Evolutionary conservation across 371 early-diverging fungal genomes (phyloP).

Genomic region (Mucor sp.): DNA sequence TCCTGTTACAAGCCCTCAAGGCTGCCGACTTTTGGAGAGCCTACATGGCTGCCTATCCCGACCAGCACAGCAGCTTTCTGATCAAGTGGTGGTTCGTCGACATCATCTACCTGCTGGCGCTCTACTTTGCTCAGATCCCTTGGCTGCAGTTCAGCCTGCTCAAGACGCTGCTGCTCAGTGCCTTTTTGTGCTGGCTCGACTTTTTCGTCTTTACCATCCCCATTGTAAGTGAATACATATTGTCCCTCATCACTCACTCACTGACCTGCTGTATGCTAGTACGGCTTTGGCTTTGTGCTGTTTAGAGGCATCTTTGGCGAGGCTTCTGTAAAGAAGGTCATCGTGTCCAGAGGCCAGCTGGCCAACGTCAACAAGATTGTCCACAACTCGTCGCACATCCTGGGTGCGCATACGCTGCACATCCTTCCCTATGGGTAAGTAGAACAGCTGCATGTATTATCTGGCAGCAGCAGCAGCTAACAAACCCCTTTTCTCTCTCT

Average conservation of each 20-base stretch:
- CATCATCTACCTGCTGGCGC: slow-evolving; percentile 24
- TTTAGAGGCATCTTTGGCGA: slow-evolving; percentile 15
- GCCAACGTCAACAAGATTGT: slow-evolving; percentile 47
- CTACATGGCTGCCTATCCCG: slow-evolving; percentile 32
- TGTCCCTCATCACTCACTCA: too few relatives aligned
- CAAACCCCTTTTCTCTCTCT: not conserved
- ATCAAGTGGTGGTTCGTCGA: slow-evolving; percentile 42
- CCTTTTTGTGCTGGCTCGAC: slow-evolving; percentile 20
- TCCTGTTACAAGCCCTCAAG: slow-evolving; percentile 37
- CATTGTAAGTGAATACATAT: slow-evolving; percentile 21
- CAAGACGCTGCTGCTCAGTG: slow-evolving; percentile 29
- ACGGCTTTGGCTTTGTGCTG: slow-evolving; percentile 6
- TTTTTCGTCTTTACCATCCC: slow-evolving; percentile 34
- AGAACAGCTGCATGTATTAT: too few relatives aligned
- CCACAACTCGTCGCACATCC: slow-evolving; percentile 43
- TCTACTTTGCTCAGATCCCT: slow-evolving; percentile 45
- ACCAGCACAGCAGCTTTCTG: slow-evolving; percentile 25
- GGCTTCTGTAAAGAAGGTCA: slow-evolving; percentile 34
- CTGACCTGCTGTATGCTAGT: not conserved
- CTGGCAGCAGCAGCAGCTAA: not conserved
- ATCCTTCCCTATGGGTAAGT: slow-evolving; percentile 53
- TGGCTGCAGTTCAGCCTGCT: slow-evolving; percentile 47
- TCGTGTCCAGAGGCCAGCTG: slow-evolving; percentile 42
- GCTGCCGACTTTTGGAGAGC: slow-evolving; percentile 22
- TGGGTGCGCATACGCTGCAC: slow-evolving; percentile 53